A percentile compares a stretch with the other conserved stretches of the same genome.
phyloP scores from a whole-genome alignment of 768 basidiomycete species.

The Phanerodontia chrysosporium region DNA sequence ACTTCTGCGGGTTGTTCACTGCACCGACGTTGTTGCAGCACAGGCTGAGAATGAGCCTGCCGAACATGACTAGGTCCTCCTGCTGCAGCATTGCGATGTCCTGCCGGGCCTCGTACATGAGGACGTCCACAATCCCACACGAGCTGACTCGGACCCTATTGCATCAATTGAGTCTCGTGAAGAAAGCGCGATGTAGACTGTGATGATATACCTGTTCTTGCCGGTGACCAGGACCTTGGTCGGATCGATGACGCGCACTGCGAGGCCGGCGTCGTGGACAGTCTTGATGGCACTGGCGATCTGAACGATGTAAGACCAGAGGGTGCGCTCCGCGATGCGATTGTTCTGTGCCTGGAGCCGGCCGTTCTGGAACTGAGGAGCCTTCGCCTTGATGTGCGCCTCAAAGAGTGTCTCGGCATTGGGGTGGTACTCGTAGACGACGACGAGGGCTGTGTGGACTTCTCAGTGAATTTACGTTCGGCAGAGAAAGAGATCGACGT shows the following conservation, averaged over 20 bases:
- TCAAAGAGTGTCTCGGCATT: conserved; percentile 80
- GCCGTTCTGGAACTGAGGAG: conserved; percentile 32
- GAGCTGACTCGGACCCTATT: conserved; percentile 78
- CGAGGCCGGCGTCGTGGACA: conserved; percentile 77
- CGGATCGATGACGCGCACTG: conserved; percentile 78
- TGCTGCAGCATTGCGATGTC: conserved; percentile 65
- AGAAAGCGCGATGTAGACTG: too few species aligned
- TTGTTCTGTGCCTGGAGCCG: conserved; percentile 31
- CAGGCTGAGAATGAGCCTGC: conserved; percentile 75
- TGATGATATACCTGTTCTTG: conserved; percentile 84
- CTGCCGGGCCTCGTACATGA: conserved; percentile 63
- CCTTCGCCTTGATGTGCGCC: conserved; percentile 61
- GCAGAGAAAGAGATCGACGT: conserved; percentile 24
- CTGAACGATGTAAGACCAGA: conserved; percentile 95
- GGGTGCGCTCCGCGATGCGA: conserved; percentile 64
- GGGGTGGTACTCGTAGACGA: conserved; percentile 88
- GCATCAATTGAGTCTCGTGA: too few species aligned
- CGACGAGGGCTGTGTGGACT: conserved; percentile 68
- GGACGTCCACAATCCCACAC: conserved; percentile 83
- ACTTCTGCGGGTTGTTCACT: conserved; percentile 61
- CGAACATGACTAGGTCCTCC: conserved; percentile 87
- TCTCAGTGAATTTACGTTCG: too few species aligned
- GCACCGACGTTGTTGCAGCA: conserved; percentile 66
- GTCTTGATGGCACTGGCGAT: conserved; percentile 83
- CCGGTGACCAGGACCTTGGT: conserved; percentile 87